phyloP scores from a whole-genome alignment of 371 early-diverging fungal species.

The Actinomortierella wolfii region DNA sequence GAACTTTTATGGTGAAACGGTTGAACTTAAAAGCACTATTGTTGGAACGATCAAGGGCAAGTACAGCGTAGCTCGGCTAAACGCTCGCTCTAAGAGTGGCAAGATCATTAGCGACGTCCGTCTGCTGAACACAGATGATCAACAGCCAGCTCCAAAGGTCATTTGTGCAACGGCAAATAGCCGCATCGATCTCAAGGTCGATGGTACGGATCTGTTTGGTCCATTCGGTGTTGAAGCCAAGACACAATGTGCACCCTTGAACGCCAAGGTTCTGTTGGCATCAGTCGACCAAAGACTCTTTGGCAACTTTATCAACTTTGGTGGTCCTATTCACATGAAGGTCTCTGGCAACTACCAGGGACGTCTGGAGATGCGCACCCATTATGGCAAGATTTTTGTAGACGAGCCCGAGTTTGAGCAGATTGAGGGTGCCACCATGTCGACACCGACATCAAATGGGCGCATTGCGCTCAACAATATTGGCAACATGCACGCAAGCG shows the following conservation, averaged over 20 bases:
- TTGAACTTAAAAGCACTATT: constrained; percentile 14
- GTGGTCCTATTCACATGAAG: constrained; percentile 25
- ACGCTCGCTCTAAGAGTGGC: constrained; percentile 21
- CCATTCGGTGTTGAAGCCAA: constrained; percentile 41
- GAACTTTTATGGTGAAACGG: constrained; percentile 40
- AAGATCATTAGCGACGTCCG: constrained; percentile 26
- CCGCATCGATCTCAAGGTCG: constrained; percentile 20
- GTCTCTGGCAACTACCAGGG: constrained; percentile 41
- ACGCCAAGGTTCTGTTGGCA: constrained; percentile 38
- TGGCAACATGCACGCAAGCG: constrained; percentile 1
- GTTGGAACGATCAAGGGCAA: constrained; percentile 29
- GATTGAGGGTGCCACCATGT: constrained; percentile 33
- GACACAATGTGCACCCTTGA: constrained; percentile 33
- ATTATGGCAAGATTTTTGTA: constrained; percentile 32
- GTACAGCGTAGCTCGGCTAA: constrained; percentile 29
- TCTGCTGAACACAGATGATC: constrained; percentile 33
- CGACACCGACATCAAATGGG: constrained; percentile 23
- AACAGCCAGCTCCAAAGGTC: constrained; percentile 27
- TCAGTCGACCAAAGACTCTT: constrained; percentile 16
- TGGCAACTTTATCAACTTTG: constrained; percentile 48
- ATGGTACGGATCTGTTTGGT: constrained; percentile 33
- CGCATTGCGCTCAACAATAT: constrained; percentile 3
- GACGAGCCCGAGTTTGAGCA: constrained; percentile 37
- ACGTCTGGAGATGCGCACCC: constrained; percentile 33
- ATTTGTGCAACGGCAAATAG: constrained; percentile 21